phyloP scores from a whole-genome alignment of 1,284 basidiomycete genomes.

The Naganishia liquefaciens region DNA sequence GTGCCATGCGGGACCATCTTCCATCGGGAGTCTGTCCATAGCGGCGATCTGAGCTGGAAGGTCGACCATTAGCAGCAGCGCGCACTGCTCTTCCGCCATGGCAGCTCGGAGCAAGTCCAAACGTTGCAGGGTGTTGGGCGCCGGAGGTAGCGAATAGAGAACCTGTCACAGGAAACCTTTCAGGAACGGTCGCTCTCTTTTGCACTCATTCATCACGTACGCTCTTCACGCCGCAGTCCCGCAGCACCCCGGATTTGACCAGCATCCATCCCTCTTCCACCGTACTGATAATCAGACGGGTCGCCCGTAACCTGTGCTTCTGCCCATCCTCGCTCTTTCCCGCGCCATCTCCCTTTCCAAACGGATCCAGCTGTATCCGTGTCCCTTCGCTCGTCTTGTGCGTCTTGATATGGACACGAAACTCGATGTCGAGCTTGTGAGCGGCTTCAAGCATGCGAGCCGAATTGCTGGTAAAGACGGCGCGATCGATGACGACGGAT shows the following conservation, averaged over 20 bases:
- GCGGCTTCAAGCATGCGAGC: constrained; percentile 68
- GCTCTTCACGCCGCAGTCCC: constrained; percentile 72
- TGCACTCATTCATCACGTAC: constrained; percentile 54
- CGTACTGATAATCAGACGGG: constrained; percentile 73
- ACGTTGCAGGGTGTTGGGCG: constrained; percentile 70
- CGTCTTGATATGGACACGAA: constrained; percentile 78
- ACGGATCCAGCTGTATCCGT: constrained; percentile 65
- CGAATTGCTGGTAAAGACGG: constrained; percentile 70
- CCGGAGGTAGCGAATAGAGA: constrained; percentile 73
- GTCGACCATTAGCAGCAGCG: constrained; percentile 71
- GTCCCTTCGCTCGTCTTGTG: constrained; percentile 72
- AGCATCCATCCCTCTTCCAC: constrained; percentile 75
- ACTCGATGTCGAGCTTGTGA: constrained; percentile 65
- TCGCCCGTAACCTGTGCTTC: constrained; percentile 16
- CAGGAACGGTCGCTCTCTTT: no score
- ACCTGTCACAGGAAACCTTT: constrained; percentile 59
- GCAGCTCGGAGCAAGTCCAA: constrained; percentile 64
- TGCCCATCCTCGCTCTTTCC: constrained; percentile 31
- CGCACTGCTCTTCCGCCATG: constrained; percentile 60
- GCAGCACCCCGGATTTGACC: constrained; percentile 67
- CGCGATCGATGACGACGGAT: constrained; percentile 72
- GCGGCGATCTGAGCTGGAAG: constrained; percentile 69
- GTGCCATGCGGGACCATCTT: constrained; percentile 60
- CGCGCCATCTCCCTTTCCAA: constrained; percentile 46
- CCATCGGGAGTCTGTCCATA: constrained; percentile 59